Evolutionary conservation across 805 yeast genomes (phyloP).

Genomic region (Candida ovalis): DNA sequence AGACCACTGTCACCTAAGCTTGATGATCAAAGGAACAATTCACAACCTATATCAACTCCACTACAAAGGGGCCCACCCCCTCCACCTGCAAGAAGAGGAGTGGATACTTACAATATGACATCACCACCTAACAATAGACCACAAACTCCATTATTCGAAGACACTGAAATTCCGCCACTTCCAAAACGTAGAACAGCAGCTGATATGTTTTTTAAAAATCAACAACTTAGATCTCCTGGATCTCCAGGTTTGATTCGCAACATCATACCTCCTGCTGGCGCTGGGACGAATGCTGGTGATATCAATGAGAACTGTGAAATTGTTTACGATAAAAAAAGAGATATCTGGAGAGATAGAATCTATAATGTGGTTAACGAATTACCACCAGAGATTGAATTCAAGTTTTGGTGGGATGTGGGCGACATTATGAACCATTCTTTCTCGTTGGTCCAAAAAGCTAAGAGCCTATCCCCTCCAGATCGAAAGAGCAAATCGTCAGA

Average conservation of each 20-base stretch:
- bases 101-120: neutral
- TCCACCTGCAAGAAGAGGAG: slow-evolving; percentile 17
- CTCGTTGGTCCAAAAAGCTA: slow-evolving; percentile 7
- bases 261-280: neutral
- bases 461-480: too few species aligned
- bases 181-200: slow-evolving; percentile 1
- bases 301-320: slow-evolving; percentile 9
- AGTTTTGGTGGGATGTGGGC: slow-evolving; percentile 40
- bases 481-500: too few species aligned
- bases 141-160: neutral
- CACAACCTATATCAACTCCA: neutral
- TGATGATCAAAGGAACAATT: neutral
- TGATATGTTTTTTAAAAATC: slow-evolving; percentile 1
- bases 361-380: slow-evolving; percentile 37
- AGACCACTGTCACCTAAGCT: neutral
- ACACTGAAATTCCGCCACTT: neutral
- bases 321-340: slow-evolving; percentile 45
- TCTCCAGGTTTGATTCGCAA: neutral
- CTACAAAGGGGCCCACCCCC: neutral
- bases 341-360: slow-evolving; percentile 54
- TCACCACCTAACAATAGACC: neutral
- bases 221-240: neutral
- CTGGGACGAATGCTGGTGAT: neutral
- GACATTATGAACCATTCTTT: slow-evolving; percentile 37
- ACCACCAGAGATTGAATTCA: slow-evolving; percentile 36